phyloP scores from a whole-genome alignment of 2,329 filamentous ascomycete species.

The Exophiala dermatitidis region DNA sequence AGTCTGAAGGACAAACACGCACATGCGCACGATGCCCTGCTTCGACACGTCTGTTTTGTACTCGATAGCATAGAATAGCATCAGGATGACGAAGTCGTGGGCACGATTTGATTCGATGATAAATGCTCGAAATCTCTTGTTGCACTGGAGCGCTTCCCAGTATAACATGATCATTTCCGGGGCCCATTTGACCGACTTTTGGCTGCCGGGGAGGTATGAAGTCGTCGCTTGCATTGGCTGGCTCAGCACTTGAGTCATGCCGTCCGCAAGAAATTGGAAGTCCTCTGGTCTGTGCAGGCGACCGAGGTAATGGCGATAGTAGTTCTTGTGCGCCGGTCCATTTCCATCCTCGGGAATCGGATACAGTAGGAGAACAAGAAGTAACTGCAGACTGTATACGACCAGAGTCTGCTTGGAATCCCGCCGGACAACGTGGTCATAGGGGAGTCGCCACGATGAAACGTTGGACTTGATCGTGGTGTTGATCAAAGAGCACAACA shows the following conservation, averaged over 20 bases:
- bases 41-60: slow-evolving; percentile 78
- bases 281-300: slow-evolving; percentile 88
- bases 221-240: slow-evolving; percentile 70
- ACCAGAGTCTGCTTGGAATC: slow-evolving; percentile 85
- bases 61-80: slow-evolving; percentile 88
- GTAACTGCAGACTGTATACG: slow-evolving; percentile 81
- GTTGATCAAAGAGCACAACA: slow-evolving; percentile 88
- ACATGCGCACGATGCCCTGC: slow-evolving; percentile 91
- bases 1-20: slow-evolving; percentile 92
- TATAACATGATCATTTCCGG: slow-evolving; percentile 96
- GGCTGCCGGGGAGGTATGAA: slow-evolving; percentile 80
- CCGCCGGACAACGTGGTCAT: slow-evolving; percentile 85
- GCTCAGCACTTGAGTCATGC: slow-evolving; percentile 85
- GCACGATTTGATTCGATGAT: slow-evolving; percentile 92
- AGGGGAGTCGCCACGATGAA: slow-evolving; percentile 85
- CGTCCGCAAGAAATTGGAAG: slow-evolving; percentile 94
- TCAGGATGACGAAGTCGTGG: slow-evolving; percentile 84
- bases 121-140: slow-evolving; percentile 92
- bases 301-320: slow-evolving; percentile 85
- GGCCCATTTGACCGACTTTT: slow-evolving; percentile 73
- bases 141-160: slow-evolving; percentile 95
- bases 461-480: slow-evolving; percentile 96
- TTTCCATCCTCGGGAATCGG: slow-evolving; percentile 71
- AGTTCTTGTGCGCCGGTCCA: slow-evolving; percentile 69
- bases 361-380: slow-evolving; percentile 80